These are phyloP conservation scores for Astragalus glycyphyllos DNA, from an alignment of 306 rosid genomes.

Conservation along the genomic window DNA sequence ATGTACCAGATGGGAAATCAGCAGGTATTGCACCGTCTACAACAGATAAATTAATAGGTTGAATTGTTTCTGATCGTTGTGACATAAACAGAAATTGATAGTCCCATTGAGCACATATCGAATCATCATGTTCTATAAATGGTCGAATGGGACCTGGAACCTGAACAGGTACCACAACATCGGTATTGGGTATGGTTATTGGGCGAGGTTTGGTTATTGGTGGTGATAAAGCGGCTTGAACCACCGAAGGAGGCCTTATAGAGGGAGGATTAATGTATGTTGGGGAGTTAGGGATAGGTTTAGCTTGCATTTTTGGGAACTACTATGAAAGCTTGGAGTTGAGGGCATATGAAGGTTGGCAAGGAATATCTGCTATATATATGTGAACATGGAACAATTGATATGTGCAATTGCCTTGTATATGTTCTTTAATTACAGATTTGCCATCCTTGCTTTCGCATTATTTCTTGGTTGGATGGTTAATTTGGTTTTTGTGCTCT, in stretches of 20 bases:
- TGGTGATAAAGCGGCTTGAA: conserved; percentile 23
- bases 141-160: conserved; percentile 29
- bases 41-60: conserved; percentile 49
- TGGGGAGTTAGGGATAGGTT: conserved; percentile 40
- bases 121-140: conserved; percentile 54
- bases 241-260: conserved; percentile 44
- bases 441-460: conserved; percentile 48
- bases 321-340: not conserved
- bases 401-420: conserved; percentile 26
- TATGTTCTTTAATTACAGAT: conserved; percentile 46
- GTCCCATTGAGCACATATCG: conserved; percentile 74
- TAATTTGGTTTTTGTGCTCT: conserved; percentile 47
- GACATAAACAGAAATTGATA: conserved; percentile 84
- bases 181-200: conserved; percentile 48
- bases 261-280: conserved; percentile 47
- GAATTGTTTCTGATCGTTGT: conserved; percentile 62
- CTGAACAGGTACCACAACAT: conserved; percentile 13
- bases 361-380: conserved; percentile 11
- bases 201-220: conserved; percentile 48
- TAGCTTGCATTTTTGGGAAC: conserved; percentile 60
- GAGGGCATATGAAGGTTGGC: conserved; percentile 35
- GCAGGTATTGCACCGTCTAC: conserved; percentile 66
- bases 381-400: conserved; percentile 9
- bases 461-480: conserved; percentile 37
- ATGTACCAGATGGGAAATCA: conserved; percentile 80